phyloP scores from a whole-genome alignment of 768 basidiomycete genomes.

The Tricholoma matsutake region DNA sequence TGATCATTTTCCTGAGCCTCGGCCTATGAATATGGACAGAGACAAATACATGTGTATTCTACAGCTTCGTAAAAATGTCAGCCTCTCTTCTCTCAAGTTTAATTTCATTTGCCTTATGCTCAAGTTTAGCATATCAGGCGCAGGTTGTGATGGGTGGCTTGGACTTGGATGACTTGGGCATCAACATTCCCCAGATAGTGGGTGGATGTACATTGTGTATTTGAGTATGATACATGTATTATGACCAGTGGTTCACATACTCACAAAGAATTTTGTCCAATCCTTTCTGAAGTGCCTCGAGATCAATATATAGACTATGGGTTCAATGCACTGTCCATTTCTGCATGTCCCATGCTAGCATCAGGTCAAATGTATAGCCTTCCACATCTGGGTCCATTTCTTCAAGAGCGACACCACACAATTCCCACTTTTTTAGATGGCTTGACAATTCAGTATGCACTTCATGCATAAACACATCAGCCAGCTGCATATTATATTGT shows the following conservation, averaged over 20 bases:
- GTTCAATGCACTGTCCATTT: neutral
- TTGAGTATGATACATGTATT: neutral
- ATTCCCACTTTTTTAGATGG: too few relatives aligned
- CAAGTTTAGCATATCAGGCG: neutral
- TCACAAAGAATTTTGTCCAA: neutral
- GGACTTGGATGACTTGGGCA: too few relatives aligned
- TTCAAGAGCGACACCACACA: too few relatives aligned
- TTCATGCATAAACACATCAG: neutral
- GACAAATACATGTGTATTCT: neutral
- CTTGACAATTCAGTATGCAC: neutral
- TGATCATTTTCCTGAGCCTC: too few relatives aligned
- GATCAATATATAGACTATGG: neutral
- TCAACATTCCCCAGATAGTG: too few relatives aligned
- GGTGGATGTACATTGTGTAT: too few relatives aligned
- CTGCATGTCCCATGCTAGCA: neutral
- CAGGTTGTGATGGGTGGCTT: neutral
- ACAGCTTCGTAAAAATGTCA: neutral
- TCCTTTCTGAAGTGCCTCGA: too few relatives aligned
- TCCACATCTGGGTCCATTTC: neutral
- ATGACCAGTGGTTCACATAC: neutral
- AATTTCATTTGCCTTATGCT: neutral
- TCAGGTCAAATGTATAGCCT: too few relatives aligned
- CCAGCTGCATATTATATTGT: neutral
- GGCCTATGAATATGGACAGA: too few relatives aligned
- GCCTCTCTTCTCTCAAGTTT: neutral